phyloP scores from a whole-genome alignment of 305 asterid genomes.

The Withania somnifera region DNA sequence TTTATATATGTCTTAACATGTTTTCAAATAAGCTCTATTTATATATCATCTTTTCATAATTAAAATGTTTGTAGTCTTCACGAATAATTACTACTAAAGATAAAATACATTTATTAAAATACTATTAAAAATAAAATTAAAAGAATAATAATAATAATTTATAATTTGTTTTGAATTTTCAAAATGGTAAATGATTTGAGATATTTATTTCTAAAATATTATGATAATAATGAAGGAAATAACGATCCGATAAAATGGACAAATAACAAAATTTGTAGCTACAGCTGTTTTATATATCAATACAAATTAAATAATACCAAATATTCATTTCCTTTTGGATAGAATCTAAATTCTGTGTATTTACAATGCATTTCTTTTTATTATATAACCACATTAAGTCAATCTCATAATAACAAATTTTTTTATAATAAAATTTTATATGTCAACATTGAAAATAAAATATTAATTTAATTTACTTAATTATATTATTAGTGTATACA shows the following conservation, averaged over 20 bases:
- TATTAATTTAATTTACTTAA: background rate
- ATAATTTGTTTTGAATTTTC: no score
- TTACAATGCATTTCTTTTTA: background rate
- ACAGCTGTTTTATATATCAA: background rate
- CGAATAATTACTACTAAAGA: no score
- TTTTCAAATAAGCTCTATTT: no score
- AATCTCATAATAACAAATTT: background rate
- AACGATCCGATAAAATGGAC: background rate
- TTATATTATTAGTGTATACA: background rate
- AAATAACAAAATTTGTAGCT: background rate
- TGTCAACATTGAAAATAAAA: no score
- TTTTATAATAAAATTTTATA: background rate
- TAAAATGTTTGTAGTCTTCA: no score
- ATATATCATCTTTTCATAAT: no score
- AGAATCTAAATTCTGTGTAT: background rate
- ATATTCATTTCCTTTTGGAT: background rate
- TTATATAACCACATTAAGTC: background rate
- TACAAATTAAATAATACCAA: background rate
- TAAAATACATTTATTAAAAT: no score
- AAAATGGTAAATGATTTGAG: no score
- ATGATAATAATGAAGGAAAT: background rate
- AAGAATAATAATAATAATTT: no score
- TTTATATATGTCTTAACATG: no score
- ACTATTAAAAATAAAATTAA: no score
- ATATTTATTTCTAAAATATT: background rate